Evolutionary conservation across 2,329 filamentous ascomycete species (phyloP).

Genomic region (Scopulariopsis brevicaulis): DNA sequence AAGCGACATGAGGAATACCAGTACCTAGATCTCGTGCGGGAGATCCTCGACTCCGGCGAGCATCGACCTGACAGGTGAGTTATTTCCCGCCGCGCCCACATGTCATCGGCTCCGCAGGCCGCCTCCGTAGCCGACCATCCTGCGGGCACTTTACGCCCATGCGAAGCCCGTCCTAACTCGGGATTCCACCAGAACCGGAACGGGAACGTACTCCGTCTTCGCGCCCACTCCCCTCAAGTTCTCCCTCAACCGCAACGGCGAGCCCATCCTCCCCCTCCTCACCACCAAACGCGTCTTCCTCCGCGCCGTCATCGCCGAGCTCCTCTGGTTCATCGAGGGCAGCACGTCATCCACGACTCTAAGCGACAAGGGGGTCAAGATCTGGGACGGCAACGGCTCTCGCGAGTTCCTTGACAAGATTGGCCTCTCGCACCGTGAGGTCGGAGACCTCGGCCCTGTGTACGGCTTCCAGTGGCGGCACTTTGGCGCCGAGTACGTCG

Average conservation of each 20-base stretch:
- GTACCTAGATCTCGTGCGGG: constrained; percentile 79
- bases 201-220: constrained; percentile 82
- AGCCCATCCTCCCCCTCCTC: constrained; percentile 73
- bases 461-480: constrained; percentile 99
- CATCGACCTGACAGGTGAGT: constrained; percentile 72
- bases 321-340: constrained; percentile 91
- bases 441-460: constrained; percentile 85
- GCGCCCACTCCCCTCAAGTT: constrained; percentile 83
- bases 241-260: constrained; percentile 52
- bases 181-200: constrained; percentile 58
- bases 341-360: constrained; percentile 71
- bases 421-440: constrained; percentile 69
- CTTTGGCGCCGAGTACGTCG: constrained; percentile 84
- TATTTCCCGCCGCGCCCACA: not conserved
- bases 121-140: not conserved
- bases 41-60: constrained; percentile 75
- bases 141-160: not conserved
- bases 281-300: constrained; percentile 96
- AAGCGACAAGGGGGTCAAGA: constrained; percentile 73
- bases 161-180: not conserved
- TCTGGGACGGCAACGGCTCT: constrained; percentile 96
- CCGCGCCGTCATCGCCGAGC: constrained; percentile 78
- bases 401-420: constrained; percentile 81
- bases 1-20: constrained; percentile 73
- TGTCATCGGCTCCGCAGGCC: constrained; percentile 2